Percentiles rank a stretch among this genome's conserved stretches.
Conservation (phyloP, 2,329 filamentous ascomycete species). For the Colletotrichum scovillei region DNA sequence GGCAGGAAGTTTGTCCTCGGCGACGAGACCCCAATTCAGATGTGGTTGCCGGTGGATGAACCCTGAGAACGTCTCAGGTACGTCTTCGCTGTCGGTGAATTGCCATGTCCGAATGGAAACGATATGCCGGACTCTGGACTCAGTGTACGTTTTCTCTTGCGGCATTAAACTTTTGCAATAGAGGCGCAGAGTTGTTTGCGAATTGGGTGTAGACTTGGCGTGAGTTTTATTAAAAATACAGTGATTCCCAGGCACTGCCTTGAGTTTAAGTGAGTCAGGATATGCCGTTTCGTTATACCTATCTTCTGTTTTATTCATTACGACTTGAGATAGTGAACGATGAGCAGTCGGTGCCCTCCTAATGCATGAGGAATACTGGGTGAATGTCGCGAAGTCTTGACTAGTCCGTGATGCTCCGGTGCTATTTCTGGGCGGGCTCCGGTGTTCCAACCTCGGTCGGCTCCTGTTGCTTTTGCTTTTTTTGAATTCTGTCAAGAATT, state of each 20-base stretch:
- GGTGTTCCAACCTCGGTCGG: background rate
- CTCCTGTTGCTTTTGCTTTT: background rate
- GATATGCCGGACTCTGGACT: slow-evolving; percentile 8
- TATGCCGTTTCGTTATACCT: background rate
- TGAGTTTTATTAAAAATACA: background rate
- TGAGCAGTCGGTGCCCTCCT: no score
- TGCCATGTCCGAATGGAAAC: slow-evolving; percentile 12
- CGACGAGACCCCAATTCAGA: slow-evolving; percentile 12
- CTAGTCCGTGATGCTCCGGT: background rate
- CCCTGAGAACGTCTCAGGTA: slow-evolving; percentile 32
- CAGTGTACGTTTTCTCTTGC: background rate
- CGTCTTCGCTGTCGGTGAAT: slow-evolving; percentile 14
- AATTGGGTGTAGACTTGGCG: background rate
- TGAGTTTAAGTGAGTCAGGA: background rate
- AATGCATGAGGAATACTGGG: no score
- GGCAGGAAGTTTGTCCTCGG: slow-evolving; percentile 6
- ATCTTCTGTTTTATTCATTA: no score
- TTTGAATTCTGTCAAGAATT: background rate
- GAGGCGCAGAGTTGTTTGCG: background rate
- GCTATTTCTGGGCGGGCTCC: no score
- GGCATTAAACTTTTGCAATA: background rate
- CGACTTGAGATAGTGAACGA: no score
- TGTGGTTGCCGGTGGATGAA: slow-evolving; percentile 7
- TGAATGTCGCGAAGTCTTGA: background rate
- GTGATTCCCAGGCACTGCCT: background rate